phyloP scores from a whole-genome alignment of 1,284 basidiomycete genomes.

The Trichosporon ovoides region DNA sequence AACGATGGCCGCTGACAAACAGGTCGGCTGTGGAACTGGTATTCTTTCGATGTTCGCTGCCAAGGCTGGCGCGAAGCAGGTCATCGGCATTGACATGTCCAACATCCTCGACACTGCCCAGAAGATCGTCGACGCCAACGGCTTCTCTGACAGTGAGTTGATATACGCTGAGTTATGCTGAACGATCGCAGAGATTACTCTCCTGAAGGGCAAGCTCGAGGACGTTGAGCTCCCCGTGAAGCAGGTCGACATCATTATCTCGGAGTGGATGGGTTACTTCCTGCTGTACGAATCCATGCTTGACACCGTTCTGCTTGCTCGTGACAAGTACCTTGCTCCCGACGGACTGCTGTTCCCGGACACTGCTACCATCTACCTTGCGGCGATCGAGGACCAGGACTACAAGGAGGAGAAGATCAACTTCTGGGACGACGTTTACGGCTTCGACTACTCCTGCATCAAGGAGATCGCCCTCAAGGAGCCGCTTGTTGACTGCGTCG shows the following conservation, averaged over 20 bases:
- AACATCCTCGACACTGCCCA: constrained; percentile 99
- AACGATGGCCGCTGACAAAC: constrained; percentile 6
- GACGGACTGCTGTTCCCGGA: constrained; percentile 95
- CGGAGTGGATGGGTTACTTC: constrained; percentile 58
- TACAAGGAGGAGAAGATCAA: constrained; percentile 99
- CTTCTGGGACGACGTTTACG: constrained; percentile 99
- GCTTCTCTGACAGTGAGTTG: constrained; percentile 79
- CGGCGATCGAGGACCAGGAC: constrained; percentile 97
- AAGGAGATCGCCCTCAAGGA: constrained; percentile 97
- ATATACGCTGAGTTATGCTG: background rate
- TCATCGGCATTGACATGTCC: constrained; percentile 99
- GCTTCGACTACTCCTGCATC: constrained; percentile 99
- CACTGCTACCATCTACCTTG: constrained; percentile 85
- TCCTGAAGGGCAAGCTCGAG: constrained; percentile 98
- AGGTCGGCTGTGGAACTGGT: constrained; percentile 92
- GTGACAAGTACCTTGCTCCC: constrained; percentile 92
- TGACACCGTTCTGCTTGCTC: constrained; percentile 91
- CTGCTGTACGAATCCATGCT: constrained; percentile 97
- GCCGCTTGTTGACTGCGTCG: constrained; percentile 96
- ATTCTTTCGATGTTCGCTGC: constrained; percentile 99
- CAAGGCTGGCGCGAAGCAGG: constrained; percentile 91
- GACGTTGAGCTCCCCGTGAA: constrained; percentile 77
- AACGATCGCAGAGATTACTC: constrained; percentile 67
- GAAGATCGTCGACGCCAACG: constrained; percentile 94
- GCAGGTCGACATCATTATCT: constrained; percentile 97